Evolutionary conservation across 306 rosid genomes (phyloP), one percentile per base, ranked within the genome.

Genomic region (Sesbania bispinosa): DNA sequence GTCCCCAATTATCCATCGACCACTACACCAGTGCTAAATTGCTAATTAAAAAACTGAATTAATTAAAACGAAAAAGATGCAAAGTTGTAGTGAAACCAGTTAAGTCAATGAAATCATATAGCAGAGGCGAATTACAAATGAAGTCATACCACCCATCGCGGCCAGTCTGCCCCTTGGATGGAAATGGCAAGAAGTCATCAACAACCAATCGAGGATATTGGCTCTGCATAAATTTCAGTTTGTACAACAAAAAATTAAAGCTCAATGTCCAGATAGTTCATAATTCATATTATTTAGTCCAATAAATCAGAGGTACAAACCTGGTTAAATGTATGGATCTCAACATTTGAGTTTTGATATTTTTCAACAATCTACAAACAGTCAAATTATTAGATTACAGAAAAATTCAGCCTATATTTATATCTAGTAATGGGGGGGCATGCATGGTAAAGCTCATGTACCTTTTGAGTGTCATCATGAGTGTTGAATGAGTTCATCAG

Each of bases 401-500:
- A 39, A 19, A 50, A 67, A 18, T 36, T 43, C 6, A 15, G 16
- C 71, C 20, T 16, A 69, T 10, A 55, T 29, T 42, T 52, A 23
- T 21, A 11, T 13, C 8, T 53, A 39, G 66, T 21, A 23, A 55
- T 42, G 4, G 10, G 41, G 46, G 24, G 11, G n/a, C n/a, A n/a
- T n/a, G 36, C 70, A 64, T 52, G 35, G 58, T 6, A 46, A 35
- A 66, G 29, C 45, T 15, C 53, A 26, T 23, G 21, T 53, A 90
- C 94, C 94, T 86, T 88, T 16, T 54, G 84, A 46, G 97, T 90
- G 75, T 90, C 97, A 38, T 90, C 96, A 71, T 90, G 96, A 59
- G 97, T 90, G 83, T 90, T 90, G 90, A 90, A 90, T 6, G 97
- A 90, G 83, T 90, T 90, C 97, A 90, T 90, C 67, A 90, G 79